phyloP scores from a whole-genome alignment of 495 filamentous ascomycete species.

The Beverwykella pulmonaria region DNA sequence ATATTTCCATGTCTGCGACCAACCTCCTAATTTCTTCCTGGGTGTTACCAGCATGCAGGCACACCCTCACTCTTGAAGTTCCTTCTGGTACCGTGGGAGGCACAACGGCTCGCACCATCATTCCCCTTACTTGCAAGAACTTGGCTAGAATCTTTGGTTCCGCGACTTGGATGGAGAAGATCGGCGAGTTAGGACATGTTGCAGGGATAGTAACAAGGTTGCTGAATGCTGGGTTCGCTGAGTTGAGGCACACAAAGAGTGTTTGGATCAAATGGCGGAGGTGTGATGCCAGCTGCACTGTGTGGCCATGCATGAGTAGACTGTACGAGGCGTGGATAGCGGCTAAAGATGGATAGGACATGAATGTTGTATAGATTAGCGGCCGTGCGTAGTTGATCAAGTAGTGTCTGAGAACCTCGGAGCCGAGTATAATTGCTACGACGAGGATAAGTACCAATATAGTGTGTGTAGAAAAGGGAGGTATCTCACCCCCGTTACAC shows the following conservation, averaged over 20 bases:
- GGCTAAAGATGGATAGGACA: conserved; percentile 57
- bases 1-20: conserved; percentile 48
- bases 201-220: conserved; percentile 14
- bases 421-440: conserved; percentile 49
- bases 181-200: conserved; percentile 46
- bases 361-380: conserved; percentile 64
- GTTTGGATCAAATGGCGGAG: conserved; percentile 23
- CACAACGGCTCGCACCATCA: conserved; percentile 58
- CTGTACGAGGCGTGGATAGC: conserved; percentile 55
- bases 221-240: not conserved
- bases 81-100: conserved; percentile 59
- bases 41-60: conserved; percentile 59
- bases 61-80: conserved; percentile 55
- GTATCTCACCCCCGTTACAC: conserved; percentile 66
- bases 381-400: conserved; percentile 65
- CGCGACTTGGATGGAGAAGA: conserved; percentile 50
- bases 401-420: conserved; percentile 54
- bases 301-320: conserved; percentile 52
- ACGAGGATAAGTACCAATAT: conserved; percentile 30
- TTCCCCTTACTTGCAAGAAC: conserved; percentile 54
- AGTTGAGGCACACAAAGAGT: conserved; percentile 11
- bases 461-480: not conserved
- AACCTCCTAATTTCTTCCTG: conserved; percentile 50
- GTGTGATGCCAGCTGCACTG: conserved; percentile 39
- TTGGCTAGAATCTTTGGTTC: conserved; percentile 54